Evolutionary conservation across 495 filamentous ascomycete genomes (phyloP).

Genomic region (Platismatia glauca): DNA sequence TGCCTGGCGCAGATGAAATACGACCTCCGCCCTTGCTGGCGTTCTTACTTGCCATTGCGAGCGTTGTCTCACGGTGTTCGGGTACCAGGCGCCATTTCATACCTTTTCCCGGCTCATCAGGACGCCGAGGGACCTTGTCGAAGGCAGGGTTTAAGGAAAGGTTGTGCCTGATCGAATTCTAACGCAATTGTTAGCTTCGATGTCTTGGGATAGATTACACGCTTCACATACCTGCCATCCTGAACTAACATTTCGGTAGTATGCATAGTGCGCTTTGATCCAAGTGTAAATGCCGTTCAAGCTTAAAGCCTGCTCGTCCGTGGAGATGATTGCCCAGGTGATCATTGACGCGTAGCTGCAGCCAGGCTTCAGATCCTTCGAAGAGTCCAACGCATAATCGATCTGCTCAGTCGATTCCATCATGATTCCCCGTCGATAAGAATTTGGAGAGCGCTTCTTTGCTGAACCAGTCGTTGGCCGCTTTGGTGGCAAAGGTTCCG

Average conservation of each 20-base stretch:
- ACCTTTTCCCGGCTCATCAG: slow-evolving; percentile 93
- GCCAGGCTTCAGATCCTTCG: slow-evolving; percentile 84
- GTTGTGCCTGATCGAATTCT: slow-evolving; percentile 97
- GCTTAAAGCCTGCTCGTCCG: slow-evolving; percentile 75
- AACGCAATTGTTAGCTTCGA: slow-evolving; percentile 24
- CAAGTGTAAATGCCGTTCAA: slow-evolving; percentile 84
- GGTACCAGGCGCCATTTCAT: slow-evolving; percentile 95
- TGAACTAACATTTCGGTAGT: slow-evolving; percentile 70
- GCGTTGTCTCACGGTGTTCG: slow-evolving; percentile 63
- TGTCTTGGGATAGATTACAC: not conserved
- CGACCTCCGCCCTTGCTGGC: slow-evolving; percentile 27
- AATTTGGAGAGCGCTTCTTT: slow-evolving; percentile 49
- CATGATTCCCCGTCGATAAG: slow-evolving; percentile 56
- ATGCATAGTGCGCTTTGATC: slow-evolving; percentile 82
- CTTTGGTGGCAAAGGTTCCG: slow-evolving; percentile 26
- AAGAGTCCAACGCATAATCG: slow-evolving; percentile 73
- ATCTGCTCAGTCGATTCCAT: slow-evolving; percentile 69
- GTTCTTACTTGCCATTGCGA: slow-evolving; percentile 16
- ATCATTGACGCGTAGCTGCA: slow-evolving; percentile 98
- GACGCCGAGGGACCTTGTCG: slow-evolving; percentile 79
- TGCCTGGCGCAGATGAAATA: slow-evolving; percentile 48
- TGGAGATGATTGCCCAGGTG: slow-evolving; percentile 84
- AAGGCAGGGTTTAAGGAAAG: slow-evolving; percentile 89
- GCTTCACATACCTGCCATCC: slow-evolving; percentile 70
- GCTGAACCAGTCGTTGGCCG: slow-evolving; percentile 18